These are phyloP conservation scores for Zasmidium citrigriseum DNA, from an alignment of 2,329 filamentous ascomycete genomes.

Conservation along the genomic window DNA sequence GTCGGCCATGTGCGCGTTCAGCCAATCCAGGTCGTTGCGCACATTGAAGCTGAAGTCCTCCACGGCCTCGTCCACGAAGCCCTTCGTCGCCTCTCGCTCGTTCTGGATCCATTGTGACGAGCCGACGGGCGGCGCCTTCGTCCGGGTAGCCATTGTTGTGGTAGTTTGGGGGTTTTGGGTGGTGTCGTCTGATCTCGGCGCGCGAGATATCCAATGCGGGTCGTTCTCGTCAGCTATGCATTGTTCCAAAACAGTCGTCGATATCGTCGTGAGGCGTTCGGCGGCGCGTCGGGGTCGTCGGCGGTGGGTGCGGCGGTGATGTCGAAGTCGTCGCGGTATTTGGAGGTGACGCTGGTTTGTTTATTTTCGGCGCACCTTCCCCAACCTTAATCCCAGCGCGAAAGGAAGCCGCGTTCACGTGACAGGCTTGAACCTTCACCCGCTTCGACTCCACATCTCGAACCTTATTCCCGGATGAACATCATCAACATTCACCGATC, in stretches of 20 bases:
- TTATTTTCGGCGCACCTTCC: neutral
- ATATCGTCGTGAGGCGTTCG: conserved; percentile 11
- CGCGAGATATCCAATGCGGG: conserved; percentile 9
- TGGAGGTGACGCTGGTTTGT: conserved; percentile 1
- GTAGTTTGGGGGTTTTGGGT: conserved; percentile 14
- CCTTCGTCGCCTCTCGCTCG: conserved; percentile 75
- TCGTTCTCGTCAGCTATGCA: conserved; percentile 20
- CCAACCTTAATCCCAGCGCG: neutral
- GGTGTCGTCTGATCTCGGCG: neutral
- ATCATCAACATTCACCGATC: neutral
- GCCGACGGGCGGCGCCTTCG: conserved; percentile 32
- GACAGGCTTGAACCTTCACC: too few relatives aligned
- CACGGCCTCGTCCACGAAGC: conserved; percentile 76
- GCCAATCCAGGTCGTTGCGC: conserved; percentile 93
- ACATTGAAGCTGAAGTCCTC: conserved; percentile 94
- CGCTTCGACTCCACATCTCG: too few relatives aligned
- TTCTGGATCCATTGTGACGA: conserved; percentile 72
- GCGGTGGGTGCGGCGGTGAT: conserved; percentile 10
- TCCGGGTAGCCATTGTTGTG: conserved; percentile 27
- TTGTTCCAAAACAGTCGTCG: conserved; percentile 14
- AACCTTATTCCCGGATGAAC: too few relatives aligned
- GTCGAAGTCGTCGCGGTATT: neutral
- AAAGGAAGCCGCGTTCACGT: too few relatives aligned
- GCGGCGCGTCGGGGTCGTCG: conserved; percentile 3
- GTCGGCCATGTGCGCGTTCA: conserved; percentile 97